Evolutionary conservation across 2,329 filamentous ascomycete genomes (phyloP), one percentile per base, ranked within the genome.

Genomic region (Rhynchosporium agropyri): DNA sequence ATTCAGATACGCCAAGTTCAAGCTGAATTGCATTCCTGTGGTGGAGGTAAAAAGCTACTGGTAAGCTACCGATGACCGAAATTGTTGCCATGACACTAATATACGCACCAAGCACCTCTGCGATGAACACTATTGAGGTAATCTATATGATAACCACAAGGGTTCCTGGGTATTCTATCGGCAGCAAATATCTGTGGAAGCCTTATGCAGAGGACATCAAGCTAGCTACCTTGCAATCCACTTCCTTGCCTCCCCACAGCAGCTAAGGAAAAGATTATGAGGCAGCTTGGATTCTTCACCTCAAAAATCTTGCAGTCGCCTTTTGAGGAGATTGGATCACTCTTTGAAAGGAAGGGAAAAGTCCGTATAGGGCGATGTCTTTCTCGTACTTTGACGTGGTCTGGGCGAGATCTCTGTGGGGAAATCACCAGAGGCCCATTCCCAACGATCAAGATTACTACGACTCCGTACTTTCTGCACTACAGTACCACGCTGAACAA

Each of bases 251-350:
- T 53, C 26, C 31, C 15, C 36, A 53, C 4, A 53, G 31, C 29
- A 38, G 13, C 50, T 12, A 53, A 53, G 33, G 50, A 53, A 38
- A 53, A 53, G 50, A 53, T 53, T 53, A 53, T 53, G 31, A 53
- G 31, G 31, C 31, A 53, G 31, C 31, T 53, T 53, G 31, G 31
- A 20, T 33, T 53, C 20, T 15, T 53, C 15, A 53, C 26, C 31
- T 12, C 50, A 36, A 38, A n/a, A 53, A 53, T 53, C 31, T 53
- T 53, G 38, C 2, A 53, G 26, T 53, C 29, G 7, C 50, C 31
- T 53, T 53, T 53, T 53, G 13, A 53, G 4, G 31, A 53, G 50
- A 54, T 54, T 9, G 36, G 51, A 40, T 54, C 51, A 3, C 51
- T 54, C n/a, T 54, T 40, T 42, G 36, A 40, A 54, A 54, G 33